phyloP scores from a whole-genome alignment of 2,329 filamentous ascomycete genomes.

The Fonsecaea monophora region DNA sequence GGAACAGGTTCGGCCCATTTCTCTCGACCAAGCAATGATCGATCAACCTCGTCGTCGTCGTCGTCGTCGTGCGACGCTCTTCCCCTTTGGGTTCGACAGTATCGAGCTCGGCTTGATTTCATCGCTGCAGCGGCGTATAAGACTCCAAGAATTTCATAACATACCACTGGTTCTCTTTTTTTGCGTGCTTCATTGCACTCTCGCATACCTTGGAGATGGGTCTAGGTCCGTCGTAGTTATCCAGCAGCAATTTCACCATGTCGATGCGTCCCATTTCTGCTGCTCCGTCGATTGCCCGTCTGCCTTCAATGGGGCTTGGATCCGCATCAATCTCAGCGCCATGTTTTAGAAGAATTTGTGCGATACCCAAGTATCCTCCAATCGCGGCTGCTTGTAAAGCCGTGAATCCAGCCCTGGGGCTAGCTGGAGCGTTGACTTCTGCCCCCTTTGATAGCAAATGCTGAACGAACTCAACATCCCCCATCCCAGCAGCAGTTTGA shows the following conservation, averaged over 20 bases:
- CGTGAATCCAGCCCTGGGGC: slow-evolving; percentile 26
- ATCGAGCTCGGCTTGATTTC: not conserved
- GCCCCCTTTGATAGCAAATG: slow-evolving; percentile 37
- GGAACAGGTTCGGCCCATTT: too few species aligned
- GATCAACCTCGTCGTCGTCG: not conserved
- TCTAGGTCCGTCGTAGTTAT: slow-evolving; percentile 18
- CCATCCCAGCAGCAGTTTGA: slow-evolving; percentile 31
- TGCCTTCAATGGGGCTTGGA: slow-evolving; percentile 1
- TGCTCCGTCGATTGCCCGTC: slow-evolving; percentile 18
- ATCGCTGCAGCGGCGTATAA: not conserved
- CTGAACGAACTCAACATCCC: slow-evolving; percentile 36
- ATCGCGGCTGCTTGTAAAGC: slow-evolving; percentile 36
- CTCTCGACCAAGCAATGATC: too few species aligned
- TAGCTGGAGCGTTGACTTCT: slow-evolving; percentile 32
- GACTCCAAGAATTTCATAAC: slow-evolving; percentile 11
- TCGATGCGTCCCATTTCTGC: slow-evolving; percentile 11
- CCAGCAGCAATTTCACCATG: slow-evolving; percentile 22
- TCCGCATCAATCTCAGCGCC: slow-evolving; percentile 38
- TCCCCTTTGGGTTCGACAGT: not conserved
- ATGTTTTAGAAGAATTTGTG: slow-evolving; percentile 36
- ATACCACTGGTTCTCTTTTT: slow-evolving; percentile 1
- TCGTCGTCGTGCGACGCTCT: not conserved
- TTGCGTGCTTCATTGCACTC: slow-evolving; percentile 15
- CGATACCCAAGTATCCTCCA: slow-evolving; percentile 34
- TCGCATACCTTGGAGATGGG: slow-evolving; percentile 8